These are phyloP conservation scores for Penicillium bovifimosum DNA, from an alignment of 495 filamentous ascomycete genomes.

Conservation along the genomic window DNA sequence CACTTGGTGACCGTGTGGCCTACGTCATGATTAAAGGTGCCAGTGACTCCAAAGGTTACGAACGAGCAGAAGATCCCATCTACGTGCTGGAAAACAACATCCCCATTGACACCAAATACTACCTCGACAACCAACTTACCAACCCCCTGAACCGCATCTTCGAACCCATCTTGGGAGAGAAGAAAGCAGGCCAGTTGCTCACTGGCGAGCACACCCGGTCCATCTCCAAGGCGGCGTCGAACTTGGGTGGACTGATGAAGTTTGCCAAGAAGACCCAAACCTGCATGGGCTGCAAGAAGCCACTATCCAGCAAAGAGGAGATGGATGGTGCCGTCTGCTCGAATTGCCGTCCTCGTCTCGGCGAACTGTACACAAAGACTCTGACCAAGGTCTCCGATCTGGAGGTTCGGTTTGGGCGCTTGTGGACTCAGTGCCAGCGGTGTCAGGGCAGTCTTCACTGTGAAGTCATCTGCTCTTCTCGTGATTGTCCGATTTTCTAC, in stretches of 20 bases:
- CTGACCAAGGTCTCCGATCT: conserved; percentile 81
- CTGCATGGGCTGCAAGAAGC: conserved; percentile 98
- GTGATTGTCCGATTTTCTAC: conserved; percentile 98
- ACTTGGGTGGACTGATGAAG: conserved; percentile 92
- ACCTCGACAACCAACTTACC: conserved; percentile 95
- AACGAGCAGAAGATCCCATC: conserved; percentile 92
- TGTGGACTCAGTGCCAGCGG: conserved; percentile 98
- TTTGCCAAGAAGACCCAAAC: conserved; percentile 96
- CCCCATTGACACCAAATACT: conserved; percentile 97
- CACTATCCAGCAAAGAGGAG: conserved; percentile 72
- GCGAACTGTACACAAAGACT: conserved; percentile 90
- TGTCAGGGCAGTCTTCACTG: conserved; percentile 97
- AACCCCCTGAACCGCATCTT: conserved; percentile 94
- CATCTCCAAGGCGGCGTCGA: conserved; percentile 84
- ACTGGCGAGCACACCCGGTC: conserved; percentile 89
- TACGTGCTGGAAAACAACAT: conserved; percentile 97
- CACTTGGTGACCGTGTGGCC: conserved; percentile 89
- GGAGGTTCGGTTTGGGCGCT: conserved; percentile 82
- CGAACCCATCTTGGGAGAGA: conserved; percentile 92
- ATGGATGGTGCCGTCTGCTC: conserved; percentile 81
- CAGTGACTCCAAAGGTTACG: conserved; percentile 84
- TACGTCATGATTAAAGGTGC: conserved; percentile 97
- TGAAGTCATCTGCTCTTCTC: conserved; percentile 93
- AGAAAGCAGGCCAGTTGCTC: conserved; percentile 74
- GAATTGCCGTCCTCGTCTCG: conserved; percentile 75